Evolutionary conservation across 495 filamentous ascomycete species (phyloP), one percentile per base, ranked within the genome.

Genomic region (Articulospora tetracladia): DNA sequence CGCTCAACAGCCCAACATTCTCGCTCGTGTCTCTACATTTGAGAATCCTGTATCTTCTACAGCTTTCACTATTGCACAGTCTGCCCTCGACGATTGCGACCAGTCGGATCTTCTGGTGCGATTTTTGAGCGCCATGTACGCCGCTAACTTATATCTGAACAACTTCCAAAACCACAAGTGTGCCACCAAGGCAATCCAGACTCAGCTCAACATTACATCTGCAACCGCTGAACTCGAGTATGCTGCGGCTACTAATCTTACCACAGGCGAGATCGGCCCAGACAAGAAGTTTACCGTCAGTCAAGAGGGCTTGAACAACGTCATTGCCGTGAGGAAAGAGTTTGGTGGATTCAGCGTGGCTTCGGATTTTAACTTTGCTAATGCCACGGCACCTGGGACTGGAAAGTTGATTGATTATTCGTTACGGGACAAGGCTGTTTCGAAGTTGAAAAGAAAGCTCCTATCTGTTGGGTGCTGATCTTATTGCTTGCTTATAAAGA

Each of bases 351-450:
- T 72, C 62, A 59, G 22, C 17, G 55, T 69, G 13, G 41, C 60
- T 0, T 50, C 57, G 26, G 57, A 26, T 3, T 70, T 67, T 53
- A 61, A 70, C 47, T 70, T 67, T 51, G 54, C 58, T 15, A 66
- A 65, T 27, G 69, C 69, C 3, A 67, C 67, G 36, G 41, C 54
- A 46, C 69, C 69, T 10, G 69, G 69, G 0, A 12, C 27, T n/a
- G 69, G 68, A 19, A 69, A 72, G 32, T 59, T 72, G 61, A 69
- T 72, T 41, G 69, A 72, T 57, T 70, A 70, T 50, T 61, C 66
- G 22, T n/a, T 72, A n/a, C 25, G 63, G 30, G 57, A 70, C 30
- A 52, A 46, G 23, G 69, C 69, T 41, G n/a, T 69, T 7, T n/a
- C 30, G 12, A n/a, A 17, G 10, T 58, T 57, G 34, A 39, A 61